Percentiles rank a stretch among this genome's conserved stretches.
Evolutionary conservation across 164 flowering plant genomes (phyloP).

Genomic region (Liriodendron chinense): DNA sequence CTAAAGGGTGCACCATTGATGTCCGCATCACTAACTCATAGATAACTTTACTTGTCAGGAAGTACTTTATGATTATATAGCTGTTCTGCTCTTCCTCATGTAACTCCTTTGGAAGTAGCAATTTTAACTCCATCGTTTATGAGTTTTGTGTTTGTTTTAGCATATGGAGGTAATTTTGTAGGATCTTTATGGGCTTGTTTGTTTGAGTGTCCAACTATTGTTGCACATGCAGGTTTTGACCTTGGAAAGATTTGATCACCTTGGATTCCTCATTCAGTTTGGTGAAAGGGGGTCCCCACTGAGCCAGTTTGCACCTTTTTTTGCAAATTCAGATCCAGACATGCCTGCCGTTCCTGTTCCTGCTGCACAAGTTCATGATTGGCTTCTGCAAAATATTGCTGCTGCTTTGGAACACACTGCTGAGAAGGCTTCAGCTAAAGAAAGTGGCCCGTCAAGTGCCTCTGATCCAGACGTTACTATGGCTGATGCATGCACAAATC

Average conservation of each 20-base stretch:
- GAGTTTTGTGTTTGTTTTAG: neutral
- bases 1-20: no score
- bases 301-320: slow-evolving; percentile 91
- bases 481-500: slow-evolving; percentile 75
- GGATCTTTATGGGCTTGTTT: neutral
- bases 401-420: slow-evolving; percentile 65
- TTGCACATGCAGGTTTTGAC: slow-evolving; percentile 56
- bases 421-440: slow-evolving; percentile 69
- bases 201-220: neutral
- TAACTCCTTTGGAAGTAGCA: neutral
- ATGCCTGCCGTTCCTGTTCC: slow-evolving; percentile 98
- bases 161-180: neutral
- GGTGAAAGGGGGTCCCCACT: slow-evolving; percentile 74
- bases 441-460: slow-evolving; percentile 61
- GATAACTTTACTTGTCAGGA: no score
- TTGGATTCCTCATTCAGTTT: slow-evolving; percentile 80
- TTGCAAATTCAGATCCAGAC: slow-evolving; percentile 97
- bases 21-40: no score
- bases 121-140: neutral
- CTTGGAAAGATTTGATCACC: slow-evolving; percentile 88
- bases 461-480: slow-evolving; percentile 87
- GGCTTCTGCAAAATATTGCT: slow-evolving; percentile 70
- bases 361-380: slow-evolving; percentile 89
- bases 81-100: neutral
- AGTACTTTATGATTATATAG: no score